Percentiles rank a stretch among this genome's conserved stretches.
Conservation (phyloP, 2,329 filamentous ascomycete species). For the Alternaria longipes region DNA sequence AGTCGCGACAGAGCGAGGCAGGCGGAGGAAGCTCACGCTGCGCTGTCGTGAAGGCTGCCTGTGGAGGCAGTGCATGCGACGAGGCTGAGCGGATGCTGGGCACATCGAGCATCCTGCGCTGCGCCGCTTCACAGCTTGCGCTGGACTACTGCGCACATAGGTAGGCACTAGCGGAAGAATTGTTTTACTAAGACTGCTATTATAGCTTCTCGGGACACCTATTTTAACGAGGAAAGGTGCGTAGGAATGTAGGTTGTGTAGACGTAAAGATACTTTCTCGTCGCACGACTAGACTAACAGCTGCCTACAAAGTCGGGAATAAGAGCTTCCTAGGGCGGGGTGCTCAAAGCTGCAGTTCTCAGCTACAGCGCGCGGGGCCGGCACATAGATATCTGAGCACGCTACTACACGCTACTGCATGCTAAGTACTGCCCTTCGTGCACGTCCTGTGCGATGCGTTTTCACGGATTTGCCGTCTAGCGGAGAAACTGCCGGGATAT, state of each 20-base stretch:
- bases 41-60: slow-evolving; percentile 10
- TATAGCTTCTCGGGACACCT: background rate
- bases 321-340: no score
- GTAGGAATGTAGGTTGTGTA: slow-evolving; percentile 1
- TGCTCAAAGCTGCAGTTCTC: no score
- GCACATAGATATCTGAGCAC: no score
- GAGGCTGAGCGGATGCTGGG: slow-evolving; percentile 12
- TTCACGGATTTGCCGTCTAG: no score
- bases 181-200: background rate
- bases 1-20: background rate
- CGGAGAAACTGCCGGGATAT: no score
- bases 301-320: no score
- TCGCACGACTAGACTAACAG: no score
- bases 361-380: no score
- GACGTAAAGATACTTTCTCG: slow-evolving; percentile 2
- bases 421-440: no score
- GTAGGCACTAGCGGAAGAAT: background rate
- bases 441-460: no score
- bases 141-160: background rate
- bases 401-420: no score
- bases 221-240: background rate
- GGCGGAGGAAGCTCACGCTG: background rate
- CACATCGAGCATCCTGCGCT: slow-evolving; percentile 9
- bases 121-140: slow-evolving; percentile 1
- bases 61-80: slow-evolving; percentile 10